These are phyloP conservation scores for Phaseolus coccineus DNA, from an alignment of 331 rosid species.

Conservation along the genomic window DNA sequence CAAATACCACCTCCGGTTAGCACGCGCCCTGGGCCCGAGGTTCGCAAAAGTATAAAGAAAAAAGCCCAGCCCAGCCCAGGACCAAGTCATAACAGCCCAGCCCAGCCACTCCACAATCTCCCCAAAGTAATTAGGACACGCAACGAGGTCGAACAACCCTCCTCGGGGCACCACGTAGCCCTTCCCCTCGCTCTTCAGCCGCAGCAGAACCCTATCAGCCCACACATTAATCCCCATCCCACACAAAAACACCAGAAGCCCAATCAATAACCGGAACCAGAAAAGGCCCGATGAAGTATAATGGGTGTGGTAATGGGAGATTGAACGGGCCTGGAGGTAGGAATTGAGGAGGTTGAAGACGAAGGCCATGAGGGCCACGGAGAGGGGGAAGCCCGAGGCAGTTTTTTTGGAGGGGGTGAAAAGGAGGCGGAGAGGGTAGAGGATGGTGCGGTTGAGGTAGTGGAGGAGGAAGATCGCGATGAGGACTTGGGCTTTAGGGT, in stretches of 20 bases:
- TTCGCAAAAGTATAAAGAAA: conserved; percentile 73
- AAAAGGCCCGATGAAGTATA: conserved; percentile 51
- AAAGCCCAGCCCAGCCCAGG: conserved; percentile 76
- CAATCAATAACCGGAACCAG: conserved; percentile 58
- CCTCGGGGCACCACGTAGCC: conserved; percentile 80
- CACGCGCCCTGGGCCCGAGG: conserved; percentile 81
- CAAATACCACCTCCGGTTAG: conserved; percentile 74
- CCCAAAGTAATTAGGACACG: conserved; percentile 83
- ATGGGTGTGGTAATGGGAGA: conserved; percentile 64
- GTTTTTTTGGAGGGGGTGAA: not conserved
- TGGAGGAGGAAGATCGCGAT: conserved; percentile 68
- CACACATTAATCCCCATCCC: conserved; percentile 73
- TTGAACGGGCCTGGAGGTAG: conserved; percentile 70
- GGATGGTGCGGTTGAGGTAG: conserved; percentile 69
- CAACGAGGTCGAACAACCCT: conserved; percentile 72
- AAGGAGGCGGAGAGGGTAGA: conserved; percentile 68
- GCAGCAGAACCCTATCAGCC: conserved; percentile 70
- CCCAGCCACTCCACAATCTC: conserved; percentile 89
- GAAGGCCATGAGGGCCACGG: conserved; percentile 62
- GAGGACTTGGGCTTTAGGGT: conserved; percentile 64
- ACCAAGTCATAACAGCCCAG: conserved; percentile 84
- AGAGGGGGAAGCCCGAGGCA: conserved; percentile 57
- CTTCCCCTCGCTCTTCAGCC: conserved; percentile 63
- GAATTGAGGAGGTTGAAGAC: conserved; percentile 64
- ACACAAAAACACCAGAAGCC: conserved; percentile 51